Conservation (phyloP, 345 rosid genomes). For the Mercurialis annua region DNA sequence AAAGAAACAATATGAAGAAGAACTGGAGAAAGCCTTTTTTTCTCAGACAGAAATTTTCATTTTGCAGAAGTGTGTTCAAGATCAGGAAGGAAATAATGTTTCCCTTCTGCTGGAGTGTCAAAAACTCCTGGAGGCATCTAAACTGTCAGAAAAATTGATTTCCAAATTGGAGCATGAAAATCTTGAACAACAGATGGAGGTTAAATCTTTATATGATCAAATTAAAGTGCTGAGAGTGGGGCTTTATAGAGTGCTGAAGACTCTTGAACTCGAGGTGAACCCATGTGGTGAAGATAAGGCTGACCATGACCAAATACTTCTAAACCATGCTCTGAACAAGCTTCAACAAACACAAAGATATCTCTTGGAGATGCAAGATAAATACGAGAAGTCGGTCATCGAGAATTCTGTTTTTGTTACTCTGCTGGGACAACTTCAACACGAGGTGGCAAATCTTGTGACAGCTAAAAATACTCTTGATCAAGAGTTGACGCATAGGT, state of each 20-base stretch:
- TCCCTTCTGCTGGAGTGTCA: constrained; percentile 52
- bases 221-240: constrained; percentile 49
- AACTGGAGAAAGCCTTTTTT: constrained; percentile 54
- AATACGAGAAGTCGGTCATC: constrained; percentile 48
- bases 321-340: constrained; percentile 38
- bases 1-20: constrained; percentile 64
- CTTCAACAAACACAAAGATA: constrained; percentile 53
- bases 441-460: constrained; percentile 53
- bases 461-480: constrained; percentile 41
- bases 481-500: constrained; percentile 43
- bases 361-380: constrained; percentile 45
- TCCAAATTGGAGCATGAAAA: constrained; percentile 55
- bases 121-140: constrained; percentile 52
- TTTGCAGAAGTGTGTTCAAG: constrained; percentile 59
- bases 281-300: constrained; percentile 32
- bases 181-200: constrained; percentile 46
- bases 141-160: constrained; percentile 53
- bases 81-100: constrained; percentile 56
- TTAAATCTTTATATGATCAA: constrained; percentile 51
- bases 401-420: constrained; percentile 63
- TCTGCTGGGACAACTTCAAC: constrained; percentile 56
- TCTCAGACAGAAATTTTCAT: constrained; percentile 63
- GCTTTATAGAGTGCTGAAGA: constrained; percentile 47
- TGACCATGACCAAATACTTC: constrained; percentile 41
- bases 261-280: constrained; percentile 40